A percentile compares a stretch with the other conserved stretches of the same genome.
Evolutionary conservation across 352 stramenopile species (phyloP).

Genomic region (Globisporangium nagaii): DNA sequence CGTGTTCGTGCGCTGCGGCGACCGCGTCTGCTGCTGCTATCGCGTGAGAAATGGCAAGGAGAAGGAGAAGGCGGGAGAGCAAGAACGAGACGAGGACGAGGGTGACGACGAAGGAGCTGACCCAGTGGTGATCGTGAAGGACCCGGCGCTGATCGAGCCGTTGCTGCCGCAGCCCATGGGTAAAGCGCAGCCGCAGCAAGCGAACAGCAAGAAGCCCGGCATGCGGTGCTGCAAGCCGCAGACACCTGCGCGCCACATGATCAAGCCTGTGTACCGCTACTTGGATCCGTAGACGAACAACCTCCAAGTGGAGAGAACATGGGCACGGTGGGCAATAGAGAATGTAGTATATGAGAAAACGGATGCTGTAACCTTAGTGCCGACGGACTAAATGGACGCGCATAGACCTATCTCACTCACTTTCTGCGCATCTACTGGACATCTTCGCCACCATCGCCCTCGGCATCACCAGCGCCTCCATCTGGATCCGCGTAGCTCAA

Average conservation of each 20-base stretch:
- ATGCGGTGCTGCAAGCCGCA: slow-evolving; percentile 5
- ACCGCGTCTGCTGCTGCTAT: slow-evolving; percentile 20
- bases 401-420: not conserved
- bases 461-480: slow-evolving; percentile 9
- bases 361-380: too few species aligned
- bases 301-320: too few species aligned
- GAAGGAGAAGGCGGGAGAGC: not conserved
- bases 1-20: slow-evolving; percentile 26
- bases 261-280: slow-evolving; percentile 47
- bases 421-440: slow-evolving; percentile 7
- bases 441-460: slow-evolving; percentile 13
- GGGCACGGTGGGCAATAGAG: too few species aligned
- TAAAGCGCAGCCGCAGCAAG: slow-evolving; percentile 2
- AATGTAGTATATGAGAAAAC: too few species aligned
- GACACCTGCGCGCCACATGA: slow-evolving; percentile 2
- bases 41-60: not conserved
- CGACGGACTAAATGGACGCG: not conserved
- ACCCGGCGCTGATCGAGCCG: slow-evolving; percentile 6
- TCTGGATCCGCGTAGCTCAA: slow-evolving; percentile 52
- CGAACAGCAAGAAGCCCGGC: not conserved
- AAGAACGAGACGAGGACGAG: too few species aligned
- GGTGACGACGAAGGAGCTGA: slow-evolving; percentile 3
- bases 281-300: slow-evolving; percentile 15
- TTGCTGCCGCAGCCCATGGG: slow-evolving; percentile 1
- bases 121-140: not conserved